Evolutionary conservation across 2,329 filamentous ascomycete species (phyloP), one percentile per base, ranked within the genome.

Genomic region (Clarireedia homoeocarpa): DNA sequence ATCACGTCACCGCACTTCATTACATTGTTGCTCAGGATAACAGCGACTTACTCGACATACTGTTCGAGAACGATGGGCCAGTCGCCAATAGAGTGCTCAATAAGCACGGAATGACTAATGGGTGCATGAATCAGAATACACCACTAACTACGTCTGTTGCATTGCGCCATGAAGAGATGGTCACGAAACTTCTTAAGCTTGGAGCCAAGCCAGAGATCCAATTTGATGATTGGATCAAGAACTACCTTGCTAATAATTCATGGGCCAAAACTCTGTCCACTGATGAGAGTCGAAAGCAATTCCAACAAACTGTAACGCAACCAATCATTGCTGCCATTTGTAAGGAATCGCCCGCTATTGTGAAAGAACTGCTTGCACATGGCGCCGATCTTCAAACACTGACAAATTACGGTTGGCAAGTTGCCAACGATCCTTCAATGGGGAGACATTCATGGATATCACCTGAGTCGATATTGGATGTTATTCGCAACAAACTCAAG

Each of bases 351-450:
- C 70, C 72, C n/a, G 71, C 75, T 0, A 66, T 83, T 5, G 55
- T 66, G 10, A 45, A 61, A 20, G 72, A 78, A 42, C 75, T 95
- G 2, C 67, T 95, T 1, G 72, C 80, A 15, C 73, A 73, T 15
- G 88, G 87, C 1, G 86, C 79, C 3, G 79, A 91, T 69, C 77
- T 83, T 0, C 88, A 88, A 59, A 75, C 77, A 0, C 63, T 89
- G 40, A 55, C 52, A 3, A 39, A 46, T 42, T 14, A n/a, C 24
- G 46, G 34, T 40, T 55, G 46, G 45, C 7, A 15, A 17, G 20
- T 1, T 62, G 71, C 48, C 55, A 55, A 24, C 48, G 55, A 24
- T 3, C 6, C 23, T n/a, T 17, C 47, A 53, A n/a, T 14, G 5
- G 17, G 56, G 60, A 1, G 71, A 74, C 53, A 64, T 67, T 4